These are phyloP conservation scores for Ophiostoma montium DNA, from an alignment of 2,329 filamentous ascomycete species.

Conservation along the genomic window DNA sequence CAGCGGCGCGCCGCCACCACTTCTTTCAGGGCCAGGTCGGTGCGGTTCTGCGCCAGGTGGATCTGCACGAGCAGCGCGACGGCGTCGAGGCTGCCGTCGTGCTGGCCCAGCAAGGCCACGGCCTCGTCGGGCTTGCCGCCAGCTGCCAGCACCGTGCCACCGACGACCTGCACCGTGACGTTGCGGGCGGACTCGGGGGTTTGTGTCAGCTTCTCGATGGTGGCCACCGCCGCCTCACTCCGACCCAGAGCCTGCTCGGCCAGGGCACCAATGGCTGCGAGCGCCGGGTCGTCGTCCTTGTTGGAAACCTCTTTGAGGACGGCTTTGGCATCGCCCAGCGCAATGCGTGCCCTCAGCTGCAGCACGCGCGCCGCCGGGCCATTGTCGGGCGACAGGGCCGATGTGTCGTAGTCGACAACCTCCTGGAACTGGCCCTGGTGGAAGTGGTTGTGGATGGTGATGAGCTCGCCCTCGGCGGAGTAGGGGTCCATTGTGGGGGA, in stretches of 20 bases:
- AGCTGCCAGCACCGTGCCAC: conserved; percentile 67
- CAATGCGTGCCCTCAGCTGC: conserved; percentile 68
- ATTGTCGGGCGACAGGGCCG: conserved; percentile 67
- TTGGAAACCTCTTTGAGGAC: conserved; percentile 57
- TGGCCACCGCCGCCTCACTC: conserved; percentile 44
- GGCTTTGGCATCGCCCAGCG: conserved; percentile 61
- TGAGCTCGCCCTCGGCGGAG: conserved; percentile 55
- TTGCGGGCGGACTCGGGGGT: conserved; percentile 61
- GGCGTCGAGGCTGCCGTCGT: conserved; percentile 70
- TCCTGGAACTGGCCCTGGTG: conserved; percentile 73
- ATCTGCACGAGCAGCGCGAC: conserved; percentile 87
- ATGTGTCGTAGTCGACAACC: conserved; percentile 74
- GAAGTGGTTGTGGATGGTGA: conserved; percentile 58
- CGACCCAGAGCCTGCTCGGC: conserved; percentile 52
- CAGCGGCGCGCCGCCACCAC: conserved; percentile 75
- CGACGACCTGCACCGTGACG: conserved; percentile 63
- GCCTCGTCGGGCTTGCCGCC: conserved; percentile 77
- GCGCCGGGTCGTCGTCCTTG: conserved; percentile 51
- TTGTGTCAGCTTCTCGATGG: conserved; percentile 52
- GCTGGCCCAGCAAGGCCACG: conserved; percentile 61
- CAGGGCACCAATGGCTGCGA: conserved; percentile 62
- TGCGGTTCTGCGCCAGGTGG: conserved; percentile 79
- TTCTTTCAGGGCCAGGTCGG: conserved; percentile 82
- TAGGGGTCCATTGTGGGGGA: conserved; percentile 51
- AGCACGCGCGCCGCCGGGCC: conserved; percentile 62